phyloP scores from a whole-genome alignment of 73 alveolate species.

The Tetrahymena elliotti region DNA sequence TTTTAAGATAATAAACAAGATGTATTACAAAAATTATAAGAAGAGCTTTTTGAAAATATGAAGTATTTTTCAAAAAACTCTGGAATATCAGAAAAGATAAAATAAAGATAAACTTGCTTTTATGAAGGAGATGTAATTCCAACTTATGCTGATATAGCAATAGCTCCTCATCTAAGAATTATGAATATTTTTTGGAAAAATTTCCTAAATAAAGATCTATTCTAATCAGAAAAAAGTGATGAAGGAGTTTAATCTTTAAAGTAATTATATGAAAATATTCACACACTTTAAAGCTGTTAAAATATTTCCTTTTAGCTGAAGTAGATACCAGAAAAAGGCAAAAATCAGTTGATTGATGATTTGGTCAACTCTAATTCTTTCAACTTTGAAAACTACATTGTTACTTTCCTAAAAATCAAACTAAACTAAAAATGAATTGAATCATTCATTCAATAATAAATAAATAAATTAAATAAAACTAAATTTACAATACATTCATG shows the following conservation, averaged over 20 bases:
- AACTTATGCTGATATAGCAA: not conserved
- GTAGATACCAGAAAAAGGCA: not conserved
- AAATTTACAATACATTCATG: too few species aligned
- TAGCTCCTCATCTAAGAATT: not conserved
- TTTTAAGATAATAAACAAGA: not conserved
- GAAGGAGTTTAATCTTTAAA: not conserved
- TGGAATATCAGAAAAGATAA: not conserved
- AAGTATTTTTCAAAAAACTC: not conserved
- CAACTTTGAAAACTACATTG: not conserved
- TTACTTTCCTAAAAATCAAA: not conserved
- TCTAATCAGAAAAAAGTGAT: not conserved
- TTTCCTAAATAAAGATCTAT: not conserved
- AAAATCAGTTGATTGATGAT: not conserved
- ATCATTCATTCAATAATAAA: too few species aligned
- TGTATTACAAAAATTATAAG: not conserved
- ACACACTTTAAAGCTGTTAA: not conserved
- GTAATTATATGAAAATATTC: not conserved
- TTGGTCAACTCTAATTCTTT: not conserved
- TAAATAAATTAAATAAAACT: too few species aligned
- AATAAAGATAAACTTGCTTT: not conserved
- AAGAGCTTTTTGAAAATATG: not conserved
- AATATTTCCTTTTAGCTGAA: not conserved
- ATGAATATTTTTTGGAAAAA: not conserved
- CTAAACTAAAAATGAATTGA: not conserved
- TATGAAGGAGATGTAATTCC: not conserved